Conservation (phyloP, 768 basidiomycete species). For the Antrodiella citrinella region DNA sequence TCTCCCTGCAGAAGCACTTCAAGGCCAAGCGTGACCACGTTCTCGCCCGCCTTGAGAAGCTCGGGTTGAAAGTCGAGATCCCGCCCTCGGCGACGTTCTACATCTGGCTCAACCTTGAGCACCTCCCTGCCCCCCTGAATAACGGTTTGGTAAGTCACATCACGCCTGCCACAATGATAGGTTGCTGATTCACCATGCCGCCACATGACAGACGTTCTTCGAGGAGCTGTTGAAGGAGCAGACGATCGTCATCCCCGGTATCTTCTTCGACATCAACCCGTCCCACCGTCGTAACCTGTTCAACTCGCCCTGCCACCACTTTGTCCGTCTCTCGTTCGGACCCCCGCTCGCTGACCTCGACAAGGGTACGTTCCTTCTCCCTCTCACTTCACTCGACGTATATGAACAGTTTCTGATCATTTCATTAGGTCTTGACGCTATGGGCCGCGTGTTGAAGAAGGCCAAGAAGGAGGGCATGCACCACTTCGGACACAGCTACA, state of each 20-base stretch:
- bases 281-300: conserved; percentile 82
- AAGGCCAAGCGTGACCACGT: conserved; percentile 88
- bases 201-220: conserved; percentile 73
- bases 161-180: background rate
- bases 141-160: conserved; percentile 62
- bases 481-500: conserved; percentile 66
- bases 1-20: conserved; percentile 86
- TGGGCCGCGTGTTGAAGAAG: conserved; percentile 67
- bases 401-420: background rate
- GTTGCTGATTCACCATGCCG: background rate
- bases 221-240: conserved; percentile 88
- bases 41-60: conserved; percentile 65
- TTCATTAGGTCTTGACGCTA: conserved; percentile 88
- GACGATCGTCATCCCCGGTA: conserved; percentile 86
- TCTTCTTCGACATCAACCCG: conserved; percentile 82
- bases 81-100: conserved; percentile 86
- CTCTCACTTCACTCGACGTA: background rate
- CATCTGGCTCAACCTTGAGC: conserved; percentile 85
- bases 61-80: conserved; percentile 70
- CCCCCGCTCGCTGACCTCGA: conserved; percentile 76
- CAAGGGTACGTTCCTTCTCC: conserved; percentile 47
- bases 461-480: conserved; percentile 53
- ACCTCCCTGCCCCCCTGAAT: conserved; percentile 74
- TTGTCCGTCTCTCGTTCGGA: conserved; percentile 81
- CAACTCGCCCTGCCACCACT: conserved; percentile 85